These are phyloP conservation scores for Astragalus membranaceus DNA, from an alignment of 306 rosid genomes.

Conservation along the genomic window DNA sequence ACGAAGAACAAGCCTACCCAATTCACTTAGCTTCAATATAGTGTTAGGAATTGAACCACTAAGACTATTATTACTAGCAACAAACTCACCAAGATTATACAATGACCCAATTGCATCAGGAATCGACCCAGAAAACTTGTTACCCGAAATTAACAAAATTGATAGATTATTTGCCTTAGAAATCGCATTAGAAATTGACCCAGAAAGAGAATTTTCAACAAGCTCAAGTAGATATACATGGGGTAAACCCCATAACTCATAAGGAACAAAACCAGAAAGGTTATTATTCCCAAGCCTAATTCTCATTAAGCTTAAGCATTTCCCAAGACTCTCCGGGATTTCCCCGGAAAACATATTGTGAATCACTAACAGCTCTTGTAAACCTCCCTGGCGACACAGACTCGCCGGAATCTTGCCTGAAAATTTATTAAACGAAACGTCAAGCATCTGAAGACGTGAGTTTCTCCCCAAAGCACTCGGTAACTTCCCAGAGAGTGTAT, in stretches of 20 bases:
- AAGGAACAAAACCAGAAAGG: conserved; percentile 62
- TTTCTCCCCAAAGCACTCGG: conserved; percentile 54
- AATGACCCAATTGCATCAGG: conserved; percentile 51
- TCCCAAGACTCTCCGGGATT: conserved; percentile 45
- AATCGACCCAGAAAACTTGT: conserved; percentile 51
- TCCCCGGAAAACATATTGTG: conserved; percentile 61
- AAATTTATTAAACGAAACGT: conserved; percentile 53
- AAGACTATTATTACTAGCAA: conserved; percentile 40
- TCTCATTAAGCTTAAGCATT: conserved; percentile 47
- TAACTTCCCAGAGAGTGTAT: conserved; percentile 44
- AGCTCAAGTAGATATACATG: conserved; percentile 47
- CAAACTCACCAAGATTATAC: conserved; percentile 36
- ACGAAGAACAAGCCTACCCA: conserved; percentile 57
- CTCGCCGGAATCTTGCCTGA: conserved; percentile 50
- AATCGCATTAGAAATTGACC: conserved; percentile 46
- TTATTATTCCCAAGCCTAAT: conserved; percentile 55
- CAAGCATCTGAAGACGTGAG: conserved; percentile 37
- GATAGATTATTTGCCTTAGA: conserved; percentile 50
- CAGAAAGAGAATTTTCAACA: conserved; percentile 50
- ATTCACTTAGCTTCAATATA: conserved; percentile 36
- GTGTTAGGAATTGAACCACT: conserved; percentile 44
- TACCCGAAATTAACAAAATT: conserved; percentile 39
- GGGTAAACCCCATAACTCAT: conserved; percentile 64
- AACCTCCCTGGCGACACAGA: conserved; percentile 40
- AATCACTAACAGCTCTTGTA: conserved; percentile 39